Evolutionary conservation across 2,329 filamentous ascomycete species (phyloP).

Genomic region (Aureobasidium sp.): DNA sequence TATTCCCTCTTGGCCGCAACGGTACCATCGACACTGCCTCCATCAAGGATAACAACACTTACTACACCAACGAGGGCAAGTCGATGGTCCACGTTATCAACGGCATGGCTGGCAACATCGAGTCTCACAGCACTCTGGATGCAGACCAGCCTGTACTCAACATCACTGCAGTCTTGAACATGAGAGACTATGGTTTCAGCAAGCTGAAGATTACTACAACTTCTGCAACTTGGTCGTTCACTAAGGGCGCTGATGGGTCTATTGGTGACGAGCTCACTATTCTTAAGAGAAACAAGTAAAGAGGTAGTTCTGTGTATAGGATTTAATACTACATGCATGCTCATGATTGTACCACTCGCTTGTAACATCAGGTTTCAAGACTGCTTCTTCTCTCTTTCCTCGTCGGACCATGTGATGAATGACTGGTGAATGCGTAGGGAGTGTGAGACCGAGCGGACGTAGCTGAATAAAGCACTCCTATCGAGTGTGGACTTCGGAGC

Average conservation of each 20-base stretch:
- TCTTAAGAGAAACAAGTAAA: slow-evolving; percentile 25
- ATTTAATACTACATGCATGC: neutral
- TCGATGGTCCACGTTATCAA: slow-evolving; percentile 44
- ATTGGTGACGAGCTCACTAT: slow-evolving; percentile 32
- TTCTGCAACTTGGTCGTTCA: slow-evolving; percentile 37
- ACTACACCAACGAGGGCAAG: slow-evolving; percentile 37
- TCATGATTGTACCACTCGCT: neutral
- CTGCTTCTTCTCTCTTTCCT: too few relatives aligned
- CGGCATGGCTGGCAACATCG: slow-evolving; percentile 46
- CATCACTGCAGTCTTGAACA: slow-evolving; percentile 39
- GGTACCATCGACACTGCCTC: slow-evolving; percentile 35
- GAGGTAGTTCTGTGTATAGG: neutral
- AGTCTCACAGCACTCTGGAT: slow-evolving; percentile 37
- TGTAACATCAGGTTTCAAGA: neutral
- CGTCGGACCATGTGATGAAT: too few relatives aligned
- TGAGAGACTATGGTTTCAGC: slow-evolving; percentile 40
- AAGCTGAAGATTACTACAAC: slow-evolving; percentile 36
- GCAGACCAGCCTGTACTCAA: slow-evolving; percentile 27
- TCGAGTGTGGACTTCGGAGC: too few relatives aligned
- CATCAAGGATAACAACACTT: slow-evolving; percentile 41
- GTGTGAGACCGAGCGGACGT: too few relatives aligned
- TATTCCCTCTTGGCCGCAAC: slow-evolving; percentile 31
- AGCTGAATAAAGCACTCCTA: too few relatives aligned
- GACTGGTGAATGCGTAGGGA: too few relatives aligned
- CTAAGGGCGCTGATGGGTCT: slow-evolving; percentile 33